Conservation (phyloP, 805 yeast species). For the Schizosaccharomyces lindneri region DNA sequence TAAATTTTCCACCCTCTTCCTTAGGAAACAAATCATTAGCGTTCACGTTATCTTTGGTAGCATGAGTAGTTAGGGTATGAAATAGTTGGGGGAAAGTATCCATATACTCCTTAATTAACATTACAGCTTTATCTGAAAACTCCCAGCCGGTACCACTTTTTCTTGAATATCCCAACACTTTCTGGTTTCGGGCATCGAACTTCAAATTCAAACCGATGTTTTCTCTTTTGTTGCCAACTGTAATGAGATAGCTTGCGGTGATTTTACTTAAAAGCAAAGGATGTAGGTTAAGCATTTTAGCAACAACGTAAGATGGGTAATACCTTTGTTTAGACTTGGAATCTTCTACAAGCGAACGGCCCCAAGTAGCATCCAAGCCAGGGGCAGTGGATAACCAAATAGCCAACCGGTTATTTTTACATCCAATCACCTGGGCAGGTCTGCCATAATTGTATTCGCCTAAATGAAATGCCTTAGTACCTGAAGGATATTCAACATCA, state of each 20-base stretch:
- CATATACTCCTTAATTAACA: slow-evolving; percentile 36
- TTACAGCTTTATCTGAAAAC: slow-evolving; percentile 49
- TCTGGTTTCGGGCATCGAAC: slow-evolving; percentile 51
- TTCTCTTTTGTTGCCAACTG: slow-evolving; percentile 30
- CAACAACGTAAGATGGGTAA: slow-evolving; percentile 38
- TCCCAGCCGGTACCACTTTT: slow-evolving; percentile 52
- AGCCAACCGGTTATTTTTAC: slow-evolving; percentile 13
- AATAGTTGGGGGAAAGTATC: slow-evolving; percentile 36
- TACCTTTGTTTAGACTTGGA: slow-evolving; percentile 34
- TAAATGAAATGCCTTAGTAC: slow-evolving; percentile 46
- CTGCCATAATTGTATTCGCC: slow-evolving; percentile 77
- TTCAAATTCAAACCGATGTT: slow-evolving; percentile 71
- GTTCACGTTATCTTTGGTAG: background rate
- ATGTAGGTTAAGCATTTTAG: slow-evolving; percentile 29
- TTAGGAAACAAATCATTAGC: background rate
- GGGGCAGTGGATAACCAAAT: slow-evolving; percentile 10
- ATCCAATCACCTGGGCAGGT: slow-evolving; percentile 25
- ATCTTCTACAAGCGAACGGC: slow-evolving; percentile 29
- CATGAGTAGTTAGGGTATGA: slow-evolving; percentile 10
- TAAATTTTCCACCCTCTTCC: slow-evolving; percentile 11
- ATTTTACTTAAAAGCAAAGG: slow-evolving; percentile 51
- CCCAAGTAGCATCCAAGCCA: slow-evolving; percentile 35
- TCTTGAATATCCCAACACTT: slow-evolving; percentile 70
- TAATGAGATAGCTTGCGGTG: slow-evolving; percentile 26
- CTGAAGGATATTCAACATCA: slow-evolving; percentile 57